phyloP scores from a whole-genome alignment of 2,329 filamentous ascomycete genomes.

The Orbilia blumenaviensis region DNA sequence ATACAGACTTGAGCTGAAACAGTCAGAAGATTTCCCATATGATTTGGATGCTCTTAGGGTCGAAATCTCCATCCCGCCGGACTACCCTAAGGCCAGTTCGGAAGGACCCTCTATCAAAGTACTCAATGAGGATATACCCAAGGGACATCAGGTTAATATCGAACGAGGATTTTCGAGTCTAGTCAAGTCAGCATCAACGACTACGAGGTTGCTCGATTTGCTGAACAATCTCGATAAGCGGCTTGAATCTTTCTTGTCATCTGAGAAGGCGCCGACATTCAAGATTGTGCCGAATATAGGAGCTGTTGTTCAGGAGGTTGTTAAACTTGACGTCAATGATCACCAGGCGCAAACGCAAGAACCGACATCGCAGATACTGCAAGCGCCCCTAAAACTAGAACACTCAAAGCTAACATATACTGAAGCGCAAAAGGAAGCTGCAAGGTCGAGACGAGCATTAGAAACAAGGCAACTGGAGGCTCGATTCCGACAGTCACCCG shows the following conservation, averaged over 20 bases:
- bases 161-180: constrained; percentile 54
- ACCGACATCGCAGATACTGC: not conserved
- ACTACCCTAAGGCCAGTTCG: constrained; percentile 31
- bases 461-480: constrained; percentile 55
- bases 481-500: constrained; percentile 50
- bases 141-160: constrained; percentile 54
- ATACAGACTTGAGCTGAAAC: constrained; percentile 43
- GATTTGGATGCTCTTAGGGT: constrained; percentile 51
- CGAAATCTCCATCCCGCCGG: constrained; percentile 41
- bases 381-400: not conserved
- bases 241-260: constrained; percentile 53
- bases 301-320: not conserved
- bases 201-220: constrained; percentile 54
- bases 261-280: constrained; percentile 54
- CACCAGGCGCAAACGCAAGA: not conserved
- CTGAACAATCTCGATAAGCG: constrained; percentile 55
- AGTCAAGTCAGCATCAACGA: constrained; percentile 30
- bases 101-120: constrained; percentile 51
- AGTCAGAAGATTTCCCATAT: constrained; percentile 55
- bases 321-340: constrained; percentile 38
- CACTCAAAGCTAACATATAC: constrained; percentile 24
- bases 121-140: constrained; percentile 55
- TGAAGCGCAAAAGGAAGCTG: constrained; percentile 39
- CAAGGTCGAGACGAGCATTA: constrained; percentile 30
- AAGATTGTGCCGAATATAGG: constrained; percentile 55